phyloP scores from a whole-genome alignment of 192 early-diverging fungal genomes.

The Rhizophagus clarus region DNA sequence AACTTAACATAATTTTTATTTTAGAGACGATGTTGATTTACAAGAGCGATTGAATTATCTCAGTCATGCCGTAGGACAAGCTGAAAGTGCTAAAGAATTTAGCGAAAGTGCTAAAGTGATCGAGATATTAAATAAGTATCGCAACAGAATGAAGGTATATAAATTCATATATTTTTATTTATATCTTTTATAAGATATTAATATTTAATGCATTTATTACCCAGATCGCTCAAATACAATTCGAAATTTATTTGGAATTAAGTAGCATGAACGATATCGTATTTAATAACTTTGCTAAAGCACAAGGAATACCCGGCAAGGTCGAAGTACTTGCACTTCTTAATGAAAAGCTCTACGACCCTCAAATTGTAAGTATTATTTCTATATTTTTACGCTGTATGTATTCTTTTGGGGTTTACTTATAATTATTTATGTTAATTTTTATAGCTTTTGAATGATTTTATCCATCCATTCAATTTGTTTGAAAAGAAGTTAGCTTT shows the following conservation, averaged over 20 bases:
- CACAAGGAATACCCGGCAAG: neutral
- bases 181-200: neutral
- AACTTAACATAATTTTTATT: neutral
- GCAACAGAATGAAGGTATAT: neutral
- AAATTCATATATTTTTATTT: neutral
- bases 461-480: neutral
- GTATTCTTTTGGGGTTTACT: neutral
- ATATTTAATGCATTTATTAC: neutral
- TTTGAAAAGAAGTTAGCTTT: conserved; percentile 1
- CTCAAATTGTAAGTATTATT: neutral
- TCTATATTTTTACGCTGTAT: neutral
- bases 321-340: neutral
- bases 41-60: conserved; percentile 22
- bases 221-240: conserved; percentile 22
- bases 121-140: neutral
- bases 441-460: conserved; percentile 7
- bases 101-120: conserved; percentile 1
- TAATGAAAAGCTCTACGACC: conserved; percentile 11
- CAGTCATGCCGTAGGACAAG: conserved; percentile 11
- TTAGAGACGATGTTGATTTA: neutral
- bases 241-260: neutral
- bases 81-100: conserved; percentile 18
- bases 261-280: neutral
- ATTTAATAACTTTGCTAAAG: neutral
- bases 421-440: neutral